These are phyloP conservation scores for Boletus sp. DNA, from an alignment of 768 basidiomycete genomes.

Conservation along the genomic window DNA sequence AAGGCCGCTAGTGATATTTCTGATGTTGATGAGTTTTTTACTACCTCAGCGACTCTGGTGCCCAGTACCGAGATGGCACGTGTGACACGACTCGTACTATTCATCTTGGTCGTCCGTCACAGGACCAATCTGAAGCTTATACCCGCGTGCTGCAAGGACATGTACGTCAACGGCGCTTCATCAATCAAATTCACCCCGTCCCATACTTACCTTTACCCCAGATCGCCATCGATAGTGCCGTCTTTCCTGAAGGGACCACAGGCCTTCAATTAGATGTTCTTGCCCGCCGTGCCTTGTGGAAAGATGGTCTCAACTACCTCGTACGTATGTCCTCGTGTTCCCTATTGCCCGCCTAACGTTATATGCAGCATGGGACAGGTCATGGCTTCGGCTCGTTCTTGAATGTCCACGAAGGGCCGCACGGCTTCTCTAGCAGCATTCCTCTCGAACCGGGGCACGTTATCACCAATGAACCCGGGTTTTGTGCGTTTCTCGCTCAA, in stretches of 20 bases:
- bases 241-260: constrained; percentile 89
- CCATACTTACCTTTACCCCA: constrained; percentile 33
- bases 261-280: constrained; percentile 83
- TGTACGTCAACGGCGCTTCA: constrained; percentile 47
- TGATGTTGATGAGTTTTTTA: constrained; percentile 11
- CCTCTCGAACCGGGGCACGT: constrained; percentile 83
- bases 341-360: constrained; percentile 14
- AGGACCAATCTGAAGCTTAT: constrained; percentile 86
- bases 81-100: constrained; percentile 80
- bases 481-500: constrained; percentile 52
- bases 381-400: constrained; percentile 89
- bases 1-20: constrained; percentile 8
- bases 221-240: constrained; percentile 87
- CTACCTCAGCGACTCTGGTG: constrained; percentile 79
- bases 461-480: constrained; percentile 93
- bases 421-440: constrained; percentile 67
- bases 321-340: constrained; percentile 39
- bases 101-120: constrained; percentile 84
- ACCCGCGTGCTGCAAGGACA: constrained; percentile 96
- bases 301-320: constrained; percentile 77
- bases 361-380: constrained; percentile 78
- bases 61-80: constrained; percentile 86
- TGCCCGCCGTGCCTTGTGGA: constrained; percentile 86
- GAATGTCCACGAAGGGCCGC: constrained; percentile 81
- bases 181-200: constrained; percentile 11